Conservation (phyloP, 2,329 filamentous ascomycete genomes). For the Scleromitrula shiraiana region DNA sequence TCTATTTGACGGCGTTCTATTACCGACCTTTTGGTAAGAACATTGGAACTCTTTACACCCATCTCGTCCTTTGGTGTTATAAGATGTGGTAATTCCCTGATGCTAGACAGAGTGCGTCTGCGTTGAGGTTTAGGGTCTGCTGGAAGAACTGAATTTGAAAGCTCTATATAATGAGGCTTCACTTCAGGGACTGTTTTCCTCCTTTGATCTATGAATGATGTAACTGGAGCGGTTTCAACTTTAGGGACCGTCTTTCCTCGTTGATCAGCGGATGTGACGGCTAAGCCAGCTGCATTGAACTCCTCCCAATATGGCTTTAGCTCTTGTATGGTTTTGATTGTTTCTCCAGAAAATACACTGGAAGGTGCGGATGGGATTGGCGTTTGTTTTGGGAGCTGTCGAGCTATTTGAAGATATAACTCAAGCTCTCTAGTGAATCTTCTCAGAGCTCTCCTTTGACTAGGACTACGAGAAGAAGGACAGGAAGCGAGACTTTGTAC, state of each 20-base stretch:
- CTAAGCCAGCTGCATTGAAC: slow-evolving; percentile 46
- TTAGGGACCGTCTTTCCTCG: background rate
- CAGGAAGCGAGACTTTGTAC: slow-evolving; percentile 17
- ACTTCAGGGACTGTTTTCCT: slow-evolving; percentile 8
- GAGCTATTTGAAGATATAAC: slow-evolving; percentile 34
- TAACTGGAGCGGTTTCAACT: background rate
- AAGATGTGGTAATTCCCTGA: slow-evolving; percentile 8
- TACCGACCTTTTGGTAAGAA: background rate
- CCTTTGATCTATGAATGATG: background rate
- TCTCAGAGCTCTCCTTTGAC: slow-evolving; percentile 36
- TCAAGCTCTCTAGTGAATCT: slow-evolving; percentile 36
- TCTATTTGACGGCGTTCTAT: background rate
- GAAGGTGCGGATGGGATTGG: slow-evolving; percentile 20
- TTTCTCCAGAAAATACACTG: slow-evolving; percentile 36
- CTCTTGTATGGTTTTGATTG: slow-evolving; percentile 45
- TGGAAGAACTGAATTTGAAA: background rate
- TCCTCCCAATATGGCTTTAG: slow-evolving; percentile 46
- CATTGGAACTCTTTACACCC: slow-evolving; percentile 8
- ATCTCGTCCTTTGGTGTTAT: slow-evolving; percentile 15
- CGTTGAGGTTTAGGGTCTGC: background rate
- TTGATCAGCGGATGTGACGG: slow-evolving; percentile 46
- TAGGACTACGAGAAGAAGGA: slow-evolving; percentile 35
- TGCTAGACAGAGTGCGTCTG: background rate
- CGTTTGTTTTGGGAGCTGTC: slow-evolving; percentile 32
- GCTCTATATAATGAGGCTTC: background rate